These are phyloP conservation scores for Plasmodium cynomolgi DNA, from an alignment of 169 alveolate species.

Conservation along the genomic window DNA sequence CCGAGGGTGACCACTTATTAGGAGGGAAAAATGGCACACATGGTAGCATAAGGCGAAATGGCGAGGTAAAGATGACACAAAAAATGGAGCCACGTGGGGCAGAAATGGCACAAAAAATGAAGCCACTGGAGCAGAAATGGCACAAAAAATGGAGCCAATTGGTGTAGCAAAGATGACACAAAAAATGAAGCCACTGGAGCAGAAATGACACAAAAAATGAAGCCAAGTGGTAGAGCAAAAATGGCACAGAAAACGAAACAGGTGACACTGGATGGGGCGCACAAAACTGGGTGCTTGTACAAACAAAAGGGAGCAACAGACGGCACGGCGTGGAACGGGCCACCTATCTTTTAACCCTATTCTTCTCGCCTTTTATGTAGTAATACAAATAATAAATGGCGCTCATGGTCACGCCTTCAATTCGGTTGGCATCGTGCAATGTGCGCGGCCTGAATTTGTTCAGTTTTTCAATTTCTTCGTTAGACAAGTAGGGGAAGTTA, in stretches of 20 bases:
- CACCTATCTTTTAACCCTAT: constrained; percentile 5
- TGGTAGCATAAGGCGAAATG: neutral
- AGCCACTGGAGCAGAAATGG: neutral
- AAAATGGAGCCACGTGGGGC: neutral
- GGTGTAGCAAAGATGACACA: neutral
- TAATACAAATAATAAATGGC: constrained; percentile 60
- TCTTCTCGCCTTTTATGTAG: constrained; percentile 36
- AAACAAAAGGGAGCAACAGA: neutral
- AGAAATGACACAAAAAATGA: neutral
- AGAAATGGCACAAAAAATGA: neutral
- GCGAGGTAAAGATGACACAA: neutral
- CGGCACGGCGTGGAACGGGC: neutral
- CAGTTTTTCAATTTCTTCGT: constrained; percentile 87
- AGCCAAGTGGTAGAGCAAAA: too few relatives aligned
- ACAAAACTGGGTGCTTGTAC: neutral
- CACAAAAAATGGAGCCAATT: neutral
- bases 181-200: neutral
- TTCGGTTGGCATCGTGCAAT: constrained; percentile 79
- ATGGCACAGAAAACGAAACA: neutral
- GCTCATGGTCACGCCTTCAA: constrained; percentile 83
- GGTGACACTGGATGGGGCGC: neutral
- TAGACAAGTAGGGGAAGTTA: constrained; percentile 76
- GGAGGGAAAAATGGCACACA: neutral
- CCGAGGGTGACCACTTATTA: neutral
- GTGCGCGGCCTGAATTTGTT: constrained; percentile 79